Evolutionary conservation across 192 early-diverging fungal genomes (phyloP).

Genomic region (Pilobolus umbonatus): DNA sequence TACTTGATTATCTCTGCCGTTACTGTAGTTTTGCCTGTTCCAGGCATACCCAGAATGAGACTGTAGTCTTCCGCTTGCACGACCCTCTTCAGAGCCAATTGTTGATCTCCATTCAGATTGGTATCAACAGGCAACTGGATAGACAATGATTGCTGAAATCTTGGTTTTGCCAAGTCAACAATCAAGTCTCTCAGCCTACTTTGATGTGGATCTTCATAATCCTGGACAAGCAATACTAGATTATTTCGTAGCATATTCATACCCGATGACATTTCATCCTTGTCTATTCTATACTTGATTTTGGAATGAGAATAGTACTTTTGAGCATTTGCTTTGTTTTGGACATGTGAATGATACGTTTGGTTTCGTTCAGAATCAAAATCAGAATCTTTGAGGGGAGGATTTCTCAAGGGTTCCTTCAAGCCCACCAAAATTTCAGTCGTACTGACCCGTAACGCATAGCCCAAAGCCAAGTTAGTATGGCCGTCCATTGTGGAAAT

Average conservation of each 20-base stretch:
- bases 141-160: constrained; percentile 37
- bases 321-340: constrained; percentile 28
- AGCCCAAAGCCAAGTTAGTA: constrained; percentile 73
- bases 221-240: constrained; percentile 55
- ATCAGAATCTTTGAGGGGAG: constrained; percentile 30
- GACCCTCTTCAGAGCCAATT: constrained; percentile 63
- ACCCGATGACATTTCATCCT: constrained; percentile 71
- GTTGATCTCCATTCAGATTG: constrained; percentile 70
- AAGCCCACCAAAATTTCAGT: constrained; percentile 3
- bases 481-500: constrained; percentile 73
- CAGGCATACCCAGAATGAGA: constrained; percentile 93
- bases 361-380: constrained; percentile 62
- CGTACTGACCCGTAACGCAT: constrained; percentile 54
- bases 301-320: constrained; percentile 15
- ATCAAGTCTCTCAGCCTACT: constrained; percentile 52
- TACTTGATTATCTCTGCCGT: constrained; percentile 72
- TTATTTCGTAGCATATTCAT: constrained; percentile 71
- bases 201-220: constrained; percentile 48
- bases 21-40: constrained; percentile 93
- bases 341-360: constrained; percentile 35
- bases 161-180: constrained; percentile 74
- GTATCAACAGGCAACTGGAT: constrained; percentile 11
- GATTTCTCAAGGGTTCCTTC: constrained; percentile 3
- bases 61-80: constrained; percentile 78
- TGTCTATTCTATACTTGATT: constrained; percentile 68